Evolutionary conservation across 148 eudicot species (phyloP), one percentile per base, ranked within the genome.

Genomic region (Cornus kousa): DNA sequence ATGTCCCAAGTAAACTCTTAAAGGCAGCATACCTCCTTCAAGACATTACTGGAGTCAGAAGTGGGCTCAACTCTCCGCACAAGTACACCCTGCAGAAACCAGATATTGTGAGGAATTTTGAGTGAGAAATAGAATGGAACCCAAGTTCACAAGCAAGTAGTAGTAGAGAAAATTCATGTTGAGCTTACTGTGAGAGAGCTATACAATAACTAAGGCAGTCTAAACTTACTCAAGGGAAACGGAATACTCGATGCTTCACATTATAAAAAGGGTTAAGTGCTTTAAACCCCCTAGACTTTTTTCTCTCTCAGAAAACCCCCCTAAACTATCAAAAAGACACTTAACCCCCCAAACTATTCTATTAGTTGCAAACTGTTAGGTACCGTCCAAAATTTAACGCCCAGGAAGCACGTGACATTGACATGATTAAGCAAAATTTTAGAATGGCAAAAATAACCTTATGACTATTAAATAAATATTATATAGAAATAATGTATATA

Each of bases 21-120:
- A 8, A 9, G 64, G 33, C 57, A 87, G 50, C 70, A 72, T 91
- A 95, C 98, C 97, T 90, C 93, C 86, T 89, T 95, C 85, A 95
- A 81, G 82, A 87, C 88, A 82, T 87, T 84, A 77, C 84, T 78
- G 59, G 97, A 97, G 86, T 90, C 92, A 67, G 97, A 88, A 80
- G 98, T 95, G 76, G 94, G 94, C 85, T 95, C 98, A 77, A 93
- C 91, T 86, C 91, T 89, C 69, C 97, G 95, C 74, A 95, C 93
- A 37, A 95, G 94, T 60, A 95, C 94, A 70, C 97, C 98, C 98
- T 95, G 98, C 83, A 81, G 35, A 77, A 67, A 72, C 14, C 23
- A 62, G 39, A 59, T 23, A 33, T 43, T 46, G 23, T 32, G 13
- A 12, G 28, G 28, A 43, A 77, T 67, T 73, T 28, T 66, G 20